phyloP scores from a whole-genome alignment of 192 early-diverging fungal species.

The Borealophlyctis nickersoniae region DNA sequence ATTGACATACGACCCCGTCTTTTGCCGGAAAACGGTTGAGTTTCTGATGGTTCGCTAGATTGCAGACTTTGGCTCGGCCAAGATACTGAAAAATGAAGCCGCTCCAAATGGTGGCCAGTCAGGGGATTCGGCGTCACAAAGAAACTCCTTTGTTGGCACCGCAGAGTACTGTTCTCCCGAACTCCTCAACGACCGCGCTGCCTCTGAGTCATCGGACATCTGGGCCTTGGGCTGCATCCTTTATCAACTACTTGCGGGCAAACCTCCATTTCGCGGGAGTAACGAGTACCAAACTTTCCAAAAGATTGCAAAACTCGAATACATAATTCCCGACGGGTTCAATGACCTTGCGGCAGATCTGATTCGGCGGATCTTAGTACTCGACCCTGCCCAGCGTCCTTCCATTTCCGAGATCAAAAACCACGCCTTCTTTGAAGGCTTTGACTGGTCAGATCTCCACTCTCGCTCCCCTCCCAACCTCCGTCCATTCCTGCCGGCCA shows the following conservation, averaged over 20 bases:
- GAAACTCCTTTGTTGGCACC: slow-evolving; percentile 95
- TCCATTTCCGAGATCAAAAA: slow-evolving; percentile 60
- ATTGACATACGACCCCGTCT: slow-evolving; percentile 19
- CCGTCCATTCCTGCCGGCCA: slow-evolving; percentile 23
- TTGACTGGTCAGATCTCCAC: slow-evolving; percentile 50
- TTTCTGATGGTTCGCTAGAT: slow-evolving; percentile 67
- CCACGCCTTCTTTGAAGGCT: slow-evolving; percentile 80
- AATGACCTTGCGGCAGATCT: slow-evolving; percentile 68
- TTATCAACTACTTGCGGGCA: slow-evolving; percentile 84
- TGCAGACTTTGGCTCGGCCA: slow-evolving; percentile 96
- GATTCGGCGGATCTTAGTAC: slow-evolving; percentile 72
- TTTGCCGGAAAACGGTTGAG: slow-evolving; percentile 71
- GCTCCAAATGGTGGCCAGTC: slow-evolving; percentile 1
- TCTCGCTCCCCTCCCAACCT: slow-evolving; percentile 35
- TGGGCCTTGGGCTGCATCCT: slow-evolving; percentile 83
- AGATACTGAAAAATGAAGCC: slow-evolving; percentile 46
- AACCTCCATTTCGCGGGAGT: slow-evolving; percentile 89
- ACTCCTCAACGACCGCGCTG: slow-evolving; percentile 82
- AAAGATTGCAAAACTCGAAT: slow-evolving; percentile 87
- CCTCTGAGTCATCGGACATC: slow-evolving; percentile 46
- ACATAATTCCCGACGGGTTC: slow-evolving; percentile 75
- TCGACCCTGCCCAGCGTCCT: slow-evolving; percentile 53
- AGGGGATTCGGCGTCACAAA: slow-evolving; percentile 31
- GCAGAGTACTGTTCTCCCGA: slow-evolving; percentile 99
- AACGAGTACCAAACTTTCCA: slow-evolving; percentile 98